Conservation (phyloP, 2,329 filamentous ascomycete genomes). For the Tolypocladium amazonense region DNA sequence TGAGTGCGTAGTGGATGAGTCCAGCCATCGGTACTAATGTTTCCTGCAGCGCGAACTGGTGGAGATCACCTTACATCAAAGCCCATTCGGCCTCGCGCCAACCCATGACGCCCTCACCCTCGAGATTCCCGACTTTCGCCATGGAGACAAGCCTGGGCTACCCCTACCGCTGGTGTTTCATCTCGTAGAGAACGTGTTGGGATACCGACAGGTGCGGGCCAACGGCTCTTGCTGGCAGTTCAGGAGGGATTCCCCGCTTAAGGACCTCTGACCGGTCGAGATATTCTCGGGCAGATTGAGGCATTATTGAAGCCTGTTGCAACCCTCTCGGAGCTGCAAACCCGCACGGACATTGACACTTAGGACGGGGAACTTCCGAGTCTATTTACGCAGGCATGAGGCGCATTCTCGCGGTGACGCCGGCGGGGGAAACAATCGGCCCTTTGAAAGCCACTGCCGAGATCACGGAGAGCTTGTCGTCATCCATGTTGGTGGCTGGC, state of each 20-base stretch:
- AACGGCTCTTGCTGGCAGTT: conserved; percentile 16
- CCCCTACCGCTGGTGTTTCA: conserved; percentile 32
- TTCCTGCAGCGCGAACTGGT: conserved; percentile 28
- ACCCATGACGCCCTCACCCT: conserved; percentile 33
- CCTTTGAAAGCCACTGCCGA: neutral
- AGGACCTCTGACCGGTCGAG: neutral
- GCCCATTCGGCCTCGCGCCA: conserved; percentile 31
- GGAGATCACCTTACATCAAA: conserved; percentile 30
- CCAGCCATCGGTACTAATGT: neutral
- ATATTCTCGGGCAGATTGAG: neutral
- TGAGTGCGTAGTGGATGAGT: neutral
- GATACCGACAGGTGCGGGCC: conserved; percentile 22
- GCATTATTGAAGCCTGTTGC: neutral
- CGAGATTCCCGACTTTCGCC: conserved; percentile 19
- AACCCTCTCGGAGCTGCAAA: neutral
- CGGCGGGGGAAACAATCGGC: neutral
- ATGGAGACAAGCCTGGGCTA: conserved; percentile 20
- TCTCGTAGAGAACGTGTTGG: conserved; percentile 35
- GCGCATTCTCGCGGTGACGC: neutral
- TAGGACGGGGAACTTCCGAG: neutral
- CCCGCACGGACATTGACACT: neutral
- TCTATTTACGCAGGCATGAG: neutral
- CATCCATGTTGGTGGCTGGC: neutral
- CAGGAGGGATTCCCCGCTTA: conserved; percentile 6
- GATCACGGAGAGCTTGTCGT: neutral